These are phyloP conservation scores for Pseudogymnoascus sp. DNA, from an alignment of 2,329 filamentous ascomycete species.

Conservation along the genomic window DNA sequence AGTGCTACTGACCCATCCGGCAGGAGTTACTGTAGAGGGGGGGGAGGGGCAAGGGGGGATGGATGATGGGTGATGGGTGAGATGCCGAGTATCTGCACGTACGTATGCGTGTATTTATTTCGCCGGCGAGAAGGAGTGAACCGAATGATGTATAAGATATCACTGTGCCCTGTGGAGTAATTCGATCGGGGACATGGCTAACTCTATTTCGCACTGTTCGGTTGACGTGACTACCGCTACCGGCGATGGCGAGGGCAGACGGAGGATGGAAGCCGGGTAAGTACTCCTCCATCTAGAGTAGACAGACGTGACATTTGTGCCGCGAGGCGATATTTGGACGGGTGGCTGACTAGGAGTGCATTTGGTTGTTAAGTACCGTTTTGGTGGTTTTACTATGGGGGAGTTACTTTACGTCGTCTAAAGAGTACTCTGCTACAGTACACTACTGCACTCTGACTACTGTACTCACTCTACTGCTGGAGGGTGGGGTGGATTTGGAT, in stretches of 20 bases:
- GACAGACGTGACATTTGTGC: neutral
- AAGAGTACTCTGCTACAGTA: too few relatives aligned
- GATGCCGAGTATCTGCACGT: neutral
- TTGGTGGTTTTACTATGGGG: too few relatives aligned
- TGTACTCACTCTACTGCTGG: neutral
- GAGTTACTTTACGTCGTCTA: too few relatives aligned
- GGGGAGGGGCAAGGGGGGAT: neutral
- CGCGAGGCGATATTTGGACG: neutral
- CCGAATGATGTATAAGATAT: neutral
- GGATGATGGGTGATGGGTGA: neutral
- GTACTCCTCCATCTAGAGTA: too few relatives aligned
- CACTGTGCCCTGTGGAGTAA: too few relatives aligned
- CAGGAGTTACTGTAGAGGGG: neutral
- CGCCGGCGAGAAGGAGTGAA: too few relatives aligned
- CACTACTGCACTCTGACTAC: too few relatives aligned
- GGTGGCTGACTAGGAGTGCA: too few relatives aligned
- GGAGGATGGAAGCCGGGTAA: neutral
- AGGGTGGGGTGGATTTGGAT: neutral
- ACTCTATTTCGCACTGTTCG: neutral
- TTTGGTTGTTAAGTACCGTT: too few relatives aligned
- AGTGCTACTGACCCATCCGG: constrained; percentile 2
- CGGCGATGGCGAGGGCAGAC: neutral
- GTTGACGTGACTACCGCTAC: neutral
- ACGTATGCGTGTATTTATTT: neutral
- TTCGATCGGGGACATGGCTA: neutral